phyloP scores from a whole-genome alignment of 202 grass and related monocot genomes.

The Musa balbisiana region DNA sequence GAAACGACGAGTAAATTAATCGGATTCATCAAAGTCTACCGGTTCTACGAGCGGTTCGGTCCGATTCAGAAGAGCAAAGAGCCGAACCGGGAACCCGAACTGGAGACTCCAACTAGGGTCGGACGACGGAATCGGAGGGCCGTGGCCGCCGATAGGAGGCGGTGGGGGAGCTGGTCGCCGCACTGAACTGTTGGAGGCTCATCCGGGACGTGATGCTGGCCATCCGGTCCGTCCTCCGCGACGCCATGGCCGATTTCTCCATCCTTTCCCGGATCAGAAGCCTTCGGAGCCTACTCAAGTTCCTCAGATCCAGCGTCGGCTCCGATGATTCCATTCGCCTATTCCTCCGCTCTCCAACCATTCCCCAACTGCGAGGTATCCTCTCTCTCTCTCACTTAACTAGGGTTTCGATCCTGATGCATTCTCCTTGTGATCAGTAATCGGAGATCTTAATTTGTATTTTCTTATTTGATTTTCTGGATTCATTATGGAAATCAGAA shows the following conservation, averaged over 20 bases:
- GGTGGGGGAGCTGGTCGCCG: slow-evolving; percentile 38
- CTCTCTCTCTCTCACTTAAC: not conserved
- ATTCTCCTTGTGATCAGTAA: not conserved
- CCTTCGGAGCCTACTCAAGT: slow-evolving; percentile 52
- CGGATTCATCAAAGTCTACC: too few species aligned
- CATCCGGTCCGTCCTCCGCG: slow-evolving; percentile 62
- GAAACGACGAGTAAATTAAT: too few species aligned
- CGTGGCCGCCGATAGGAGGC: slow-evolving; percentile 16
- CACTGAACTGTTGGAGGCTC: slow-evolving; percentile 50
- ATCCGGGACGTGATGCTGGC: slow-evolving; percentile 89
- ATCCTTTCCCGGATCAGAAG: slow-evolving; percentile 55
- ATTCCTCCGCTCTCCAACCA: slow-evolving; percentile 79
- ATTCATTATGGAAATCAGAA: too few species aligned
- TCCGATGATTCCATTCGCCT: slow-evolving; percentile 55
- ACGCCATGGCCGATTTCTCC: slow-evolving; percentile 81
- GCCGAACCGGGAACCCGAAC: too few species aligned
- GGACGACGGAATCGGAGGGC: not conserved
- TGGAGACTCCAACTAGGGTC: too few species aligned
- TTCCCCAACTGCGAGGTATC: slow-evolving; percentile 81
- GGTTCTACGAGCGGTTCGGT: too few species aligned
- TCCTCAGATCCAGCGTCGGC: slow-evolving; percentile 49
- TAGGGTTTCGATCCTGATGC: not conserved
- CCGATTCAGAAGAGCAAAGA: too few species aligned
- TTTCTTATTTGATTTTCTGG: too few species aligned
- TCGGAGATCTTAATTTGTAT: too few species aligned